Percentiles rank a stretch among this genome's conserved stretches.
Evolutionary conservation across 2,329 filamentous ascomycete species (phyloP).

Genomic region (Akanthomyces dipterigenus): DNA sequence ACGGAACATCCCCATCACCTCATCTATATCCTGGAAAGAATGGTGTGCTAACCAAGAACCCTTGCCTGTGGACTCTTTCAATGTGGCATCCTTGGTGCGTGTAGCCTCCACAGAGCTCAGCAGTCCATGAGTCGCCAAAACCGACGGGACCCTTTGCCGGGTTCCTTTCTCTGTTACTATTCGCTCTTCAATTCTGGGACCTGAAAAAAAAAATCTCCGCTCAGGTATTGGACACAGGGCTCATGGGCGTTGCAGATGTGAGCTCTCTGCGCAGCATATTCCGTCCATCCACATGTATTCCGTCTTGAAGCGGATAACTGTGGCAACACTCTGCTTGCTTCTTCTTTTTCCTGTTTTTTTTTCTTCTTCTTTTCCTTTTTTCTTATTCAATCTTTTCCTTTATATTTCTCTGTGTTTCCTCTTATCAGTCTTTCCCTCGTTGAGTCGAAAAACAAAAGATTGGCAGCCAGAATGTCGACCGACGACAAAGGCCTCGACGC

Average conservation of each 20-base stretch:
- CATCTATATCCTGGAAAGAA: background rate
- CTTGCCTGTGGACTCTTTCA: background rate
- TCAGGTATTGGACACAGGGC: background rate
- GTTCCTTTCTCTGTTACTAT: background rate
- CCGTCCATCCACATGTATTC: background rate
- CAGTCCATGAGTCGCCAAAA: background rate
- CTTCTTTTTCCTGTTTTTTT: background rate
- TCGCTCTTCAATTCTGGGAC: background rate
- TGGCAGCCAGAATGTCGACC: background rate
- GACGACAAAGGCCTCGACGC: conserved; percentile 3
- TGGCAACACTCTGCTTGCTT: background rate
- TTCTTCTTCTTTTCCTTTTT: background rate
- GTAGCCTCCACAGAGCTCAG: too few relatives aligned
- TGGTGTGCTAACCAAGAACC: background rate
- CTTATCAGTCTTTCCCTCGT: too few relatives aligned
- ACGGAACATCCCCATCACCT: background rate
- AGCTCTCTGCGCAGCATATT: background rate
- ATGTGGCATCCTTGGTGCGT: background rate
- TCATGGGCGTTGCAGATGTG: too few relatives aligned
- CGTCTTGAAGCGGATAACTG: background rate
- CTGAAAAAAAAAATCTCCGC: background rate
- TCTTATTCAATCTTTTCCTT: background rate
- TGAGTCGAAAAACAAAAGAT: background rate
- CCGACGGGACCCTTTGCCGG: background rate
- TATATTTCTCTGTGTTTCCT: too few relatives aligned